Conservation (phyloP, 1,284 basidiomycete genomes). For the Moesziomyces sp. region DNA sequence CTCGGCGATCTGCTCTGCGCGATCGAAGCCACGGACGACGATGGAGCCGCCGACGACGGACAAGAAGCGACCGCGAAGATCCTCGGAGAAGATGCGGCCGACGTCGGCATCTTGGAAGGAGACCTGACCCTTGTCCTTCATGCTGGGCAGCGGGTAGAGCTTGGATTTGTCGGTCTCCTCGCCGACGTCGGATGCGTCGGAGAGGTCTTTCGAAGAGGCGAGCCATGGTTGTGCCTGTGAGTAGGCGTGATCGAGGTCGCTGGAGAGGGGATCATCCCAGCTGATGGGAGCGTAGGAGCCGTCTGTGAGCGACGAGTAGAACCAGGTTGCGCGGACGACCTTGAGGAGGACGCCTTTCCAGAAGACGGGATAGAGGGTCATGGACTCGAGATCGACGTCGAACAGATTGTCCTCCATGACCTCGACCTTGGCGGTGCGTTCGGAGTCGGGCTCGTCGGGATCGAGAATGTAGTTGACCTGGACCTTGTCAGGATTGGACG, state of each 20-base stretch:
- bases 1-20: constrained; percentile 49
- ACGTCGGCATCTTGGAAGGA: constrained; percentile 60
- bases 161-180: constrained; percentile 53
- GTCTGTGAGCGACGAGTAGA: constrained; percentile 64
- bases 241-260: constrained; percentile 67
- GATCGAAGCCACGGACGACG: constrained; percentile 60
- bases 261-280: constrained; percentile 61
- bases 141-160: constrained; percentile 52
- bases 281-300: constrained; percentile 59
- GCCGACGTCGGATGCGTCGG: constrained; percentile 9
- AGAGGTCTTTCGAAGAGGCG: constrained; percentile 10
- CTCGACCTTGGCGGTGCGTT: constrained; percentile 47
- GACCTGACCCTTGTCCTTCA: constrained; percentile 61
- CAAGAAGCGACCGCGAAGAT: constrained; percentile 53
- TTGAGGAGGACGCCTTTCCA: constrained; percentile 67
- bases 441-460: constrained; percentile 56
- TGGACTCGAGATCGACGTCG: constrained; percentile 61
- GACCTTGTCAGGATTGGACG: constrained; percentile 18
- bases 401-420: constrained; percentile 66
- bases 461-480: constrained; percentile 56
- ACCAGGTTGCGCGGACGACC: constrained; percentile 67
- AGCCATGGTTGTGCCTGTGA: constrained; percentile 66
- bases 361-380: constrained; percentile 68
- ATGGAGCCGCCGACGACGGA: constrained; percentile 59
- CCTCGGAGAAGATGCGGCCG: constrained; percentile 66